phyloP scores from a whole-genome alignment of 208 protist species.

The Angomonas ambiguus region DNA sequence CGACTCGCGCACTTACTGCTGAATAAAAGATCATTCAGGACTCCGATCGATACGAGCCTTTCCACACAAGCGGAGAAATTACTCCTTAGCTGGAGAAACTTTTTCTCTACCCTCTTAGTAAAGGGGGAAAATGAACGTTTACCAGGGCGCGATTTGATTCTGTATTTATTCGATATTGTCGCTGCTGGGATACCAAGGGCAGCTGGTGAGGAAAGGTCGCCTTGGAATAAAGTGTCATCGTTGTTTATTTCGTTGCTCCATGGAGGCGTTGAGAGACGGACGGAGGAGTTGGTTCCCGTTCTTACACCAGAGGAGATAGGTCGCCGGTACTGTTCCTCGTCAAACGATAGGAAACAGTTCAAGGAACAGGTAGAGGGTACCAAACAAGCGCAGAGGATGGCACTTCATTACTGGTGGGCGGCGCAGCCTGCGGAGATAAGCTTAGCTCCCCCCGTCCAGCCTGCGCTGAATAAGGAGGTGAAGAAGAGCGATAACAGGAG shows the following conservation, averaged over 20 bases:
- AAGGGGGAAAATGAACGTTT: too few relatives aligned
- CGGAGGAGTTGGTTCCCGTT: background rate
- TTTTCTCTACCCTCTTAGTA: too few relatives aligned
- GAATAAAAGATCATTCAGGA: background rate
- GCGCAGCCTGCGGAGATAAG: too few relatives aligned
- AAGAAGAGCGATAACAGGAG: too few relatives aligned
- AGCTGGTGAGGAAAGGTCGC: too few relatives aligned
- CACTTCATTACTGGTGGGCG: background rate
- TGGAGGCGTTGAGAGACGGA: background rate
- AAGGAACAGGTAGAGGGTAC: background rate
- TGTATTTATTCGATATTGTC: background rate
- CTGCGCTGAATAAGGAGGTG: too few relatives aligned
- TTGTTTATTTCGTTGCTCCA: too few relatives aligned
- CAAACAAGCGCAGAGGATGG: background rate
- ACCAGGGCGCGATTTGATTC: background rate
- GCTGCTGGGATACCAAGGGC: background rate
- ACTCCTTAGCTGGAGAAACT: too few relatives aligned
- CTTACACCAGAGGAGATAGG: background rate
- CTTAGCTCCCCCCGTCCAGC: too few relatives aligned
- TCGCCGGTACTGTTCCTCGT: background rate
- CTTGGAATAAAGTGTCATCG: too few relatives aligned
- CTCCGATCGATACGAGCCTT: background rate
- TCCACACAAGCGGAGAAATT: background rate
- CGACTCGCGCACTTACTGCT: too few relatives aligned
- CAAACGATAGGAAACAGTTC: background rate